Evolutionary conservation across 1,139 yeast genomes (phyloP).

Genomic region (Yamadazyma membranifaciens): DNA sequence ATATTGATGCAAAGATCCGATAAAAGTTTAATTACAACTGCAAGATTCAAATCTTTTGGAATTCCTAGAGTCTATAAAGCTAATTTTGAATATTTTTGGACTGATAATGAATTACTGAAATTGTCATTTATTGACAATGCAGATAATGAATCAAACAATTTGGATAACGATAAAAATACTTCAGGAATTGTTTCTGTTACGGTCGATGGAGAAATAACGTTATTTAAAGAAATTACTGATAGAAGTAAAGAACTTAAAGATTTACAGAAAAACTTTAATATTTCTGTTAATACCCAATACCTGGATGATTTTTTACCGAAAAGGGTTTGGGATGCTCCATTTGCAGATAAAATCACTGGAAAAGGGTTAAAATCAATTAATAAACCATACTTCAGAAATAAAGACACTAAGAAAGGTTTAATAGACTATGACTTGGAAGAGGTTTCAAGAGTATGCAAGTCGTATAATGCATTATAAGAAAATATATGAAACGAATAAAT

Average conservation of each 20-base stretch:
- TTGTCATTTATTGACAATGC: background rate
- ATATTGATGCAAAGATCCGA: conserved; percentile 22
- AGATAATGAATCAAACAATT: background rate
- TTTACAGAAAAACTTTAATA: conserved; percentile 10
- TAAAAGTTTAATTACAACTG: conserved; percentile 9
- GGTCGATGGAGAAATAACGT: conserved; percentile 49
- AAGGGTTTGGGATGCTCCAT: conserved; percentile 32
- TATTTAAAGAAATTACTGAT: conserved; percentile 19
- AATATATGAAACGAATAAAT: background rate
- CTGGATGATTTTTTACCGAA: conserved; percentile 4
- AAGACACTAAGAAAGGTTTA: conserved; percentile 24
- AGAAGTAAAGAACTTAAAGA: conserved; percentile 15
- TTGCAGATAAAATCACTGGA: conserved; percentile 38
- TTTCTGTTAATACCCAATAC: background rate
- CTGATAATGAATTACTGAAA: background rate
- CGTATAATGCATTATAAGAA: conserved; percentile 17
- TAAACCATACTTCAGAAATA: conserved; percentile 36
- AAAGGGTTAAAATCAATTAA: conserved; percentile 38
- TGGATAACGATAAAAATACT: background rate
- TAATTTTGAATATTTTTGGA: conserved; percentile 37
- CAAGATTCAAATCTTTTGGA: conserved; percentile 27
- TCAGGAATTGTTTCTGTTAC: conserved; percentile 37
- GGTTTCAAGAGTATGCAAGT: conserved; percentile 18
- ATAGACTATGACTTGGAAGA: conserved; percentile 41
- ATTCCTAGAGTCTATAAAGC: conserved; percentile 42